Percentiles rank a stretch among this genome's conserved stretches.
These are phyloP conservation scores for Botrytis fabae DNA, from an alignment of 2,329 filamentous ascomycete species.

Conservation along the genomic window DNA sequence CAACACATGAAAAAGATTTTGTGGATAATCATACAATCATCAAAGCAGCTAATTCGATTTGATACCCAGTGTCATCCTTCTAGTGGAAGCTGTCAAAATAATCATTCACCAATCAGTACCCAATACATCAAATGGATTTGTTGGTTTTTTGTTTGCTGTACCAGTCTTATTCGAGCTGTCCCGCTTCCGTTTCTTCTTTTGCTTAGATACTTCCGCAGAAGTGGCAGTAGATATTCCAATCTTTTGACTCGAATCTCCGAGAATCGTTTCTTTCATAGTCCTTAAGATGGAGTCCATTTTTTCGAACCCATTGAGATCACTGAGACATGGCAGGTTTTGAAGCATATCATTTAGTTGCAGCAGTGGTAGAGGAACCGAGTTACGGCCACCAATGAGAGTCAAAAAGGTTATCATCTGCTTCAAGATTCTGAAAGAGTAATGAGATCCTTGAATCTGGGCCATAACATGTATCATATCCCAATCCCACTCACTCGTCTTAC, in stretches of 20 bases:
- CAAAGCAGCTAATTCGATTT: background rate
- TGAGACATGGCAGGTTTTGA: slow-evolving; percentile 29
- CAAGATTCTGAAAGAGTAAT: slow-evolving; percentile 41
- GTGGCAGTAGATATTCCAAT: background rate
- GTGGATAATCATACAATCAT: background rate
- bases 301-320: background rate
- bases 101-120: background rate
- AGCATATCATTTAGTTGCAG: slow-evolving; percentile 27
- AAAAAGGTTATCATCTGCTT: slow-evolving; percentile 37
- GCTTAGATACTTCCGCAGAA: background rate
- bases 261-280: background rate
- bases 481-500: slow-evolving; percentile 25
- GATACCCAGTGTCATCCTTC: background rate
- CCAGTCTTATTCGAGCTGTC: background rate
- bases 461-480: slow-evolving; percentile 41
- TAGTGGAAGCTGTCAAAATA: background rate
- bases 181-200: slow-evolving; percentile 33
- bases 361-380: slow-evolving; percentile 23
- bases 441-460: slow-evolving; percentile 39
- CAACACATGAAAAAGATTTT: background rate
- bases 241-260: background rate
- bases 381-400: slow-evolving; percentile 5
- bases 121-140: slow-evolving; percentile 21
- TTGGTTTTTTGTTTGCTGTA: background rate
- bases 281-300: slow-evolving; percentile 9